Evolutionary conservation across 495 filamentous ascomycete genomes (phyloP), one percentile per base, ranked within the genome.

Genomic region (Hyaloscypha finlandica): DNA sequence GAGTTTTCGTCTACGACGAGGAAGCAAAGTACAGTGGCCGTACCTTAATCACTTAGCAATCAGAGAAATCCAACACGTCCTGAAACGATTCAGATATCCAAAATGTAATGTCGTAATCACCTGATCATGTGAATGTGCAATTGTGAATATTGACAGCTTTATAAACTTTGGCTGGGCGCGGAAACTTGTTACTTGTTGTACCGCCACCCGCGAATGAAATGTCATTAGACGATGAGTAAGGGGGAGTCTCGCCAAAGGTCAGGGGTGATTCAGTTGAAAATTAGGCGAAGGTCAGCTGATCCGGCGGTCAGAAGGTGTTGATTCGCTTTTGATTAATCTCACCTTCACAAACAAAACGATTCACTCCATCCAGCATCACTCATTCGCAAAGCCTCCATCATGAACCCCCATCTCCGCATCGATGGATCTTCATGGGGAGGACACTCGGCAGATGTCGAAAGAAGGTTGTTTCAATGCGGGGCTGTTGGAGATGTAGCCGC

Each of bases 391-490:
- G 8, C 12, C 16, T 19, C 42, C 42, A 3, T 37, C 35, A 37
- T 3, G 12, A 37, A 25, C 35, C 42, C 8, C 3, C 8, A 48
- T 19, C 9, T 16, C 11, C 42, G 42, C 42, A 48, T 51, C 22
- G 53, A 31, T 56, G 19, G 53, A 29, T 56, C 25, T 29, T 31
- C 53, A 25, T 4, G 53, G 22, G 53, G 16, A 31, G 33, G 16
- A 51, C 11, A 20, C 22, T 54, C 42, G 39, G 45, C 45, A 63
- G 32, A 52, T 42, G 56, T 33, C 32, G 32, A 32, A 11, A 30
- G 31, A 35, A 33, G 56, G 35, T 64, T 57, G 62, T 64, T 57
- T 63, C 61, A 51, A 52, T 30, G 45, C 11, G 16, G 52, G 16
- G 32, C 16, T 1, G 8, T n/a, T 37, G 30, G 30, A 52, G 45